Conservation (phyloP, 2,329 filamentous ascomycete genomes). For the Pezicula rhizophila region DNA sequence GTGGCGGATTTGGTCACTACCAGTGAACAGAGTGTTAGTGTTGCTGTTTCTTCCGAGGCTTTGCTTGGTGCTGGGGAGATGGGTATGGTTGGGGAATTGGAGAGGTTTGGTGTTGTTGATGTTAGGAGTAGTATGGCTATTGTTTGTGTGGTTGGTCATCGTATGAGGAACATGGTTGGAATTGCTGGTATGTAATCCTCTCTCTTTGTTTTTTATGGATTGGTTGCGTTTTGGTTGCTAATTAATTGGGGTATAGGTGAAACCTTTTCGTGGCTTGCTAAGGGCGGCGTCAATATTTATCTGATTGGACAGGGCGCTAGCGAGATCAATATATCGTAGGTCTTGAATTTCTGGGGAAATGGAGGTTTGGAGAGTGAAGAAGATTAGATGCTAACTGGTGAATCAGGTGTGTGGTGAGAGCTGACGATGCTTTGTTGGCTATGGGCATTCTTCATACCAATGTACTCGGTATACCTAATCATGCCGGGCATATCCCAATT, state of each 20-base stretch:
- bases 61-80: constrained; percentile 30
- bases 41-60: constrained; percentile 46
- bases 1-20: constrained; percentile 47
- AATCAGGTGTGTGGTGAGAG: constrained; percentile 5
- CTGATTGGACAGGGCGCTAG: constrained; percentile 44
- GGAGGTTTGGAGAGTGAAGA: background rate
- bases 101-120: constrained; percentile 41
- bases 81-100: constrained; percentile 28
- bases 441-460: constrained; percentile 15
- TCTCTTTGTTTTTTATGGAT: too few species aligned
- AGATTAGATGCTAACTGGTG: background rate
- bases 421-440: constrained; percentile 6
- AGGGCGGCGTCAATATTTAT: constrained; percentile 48
- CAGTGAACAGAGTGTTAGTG: constrained; percentile 41
- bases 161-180: constrained; percentile 43
- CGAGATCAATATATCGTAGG: constrained; percentile 19
- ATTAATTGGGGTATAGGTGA: constrained; percentile 35
- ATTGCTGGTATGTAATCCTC: constrained; percentile 6
- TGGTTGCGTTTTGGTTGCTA: background rate
- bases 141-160: constrained; percentile 44
- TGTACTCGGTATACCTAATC: constrained; percentile 9
- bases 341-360: background rate
- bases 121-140: constrained; percentile 46
- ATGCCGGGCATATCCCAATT: background rate
- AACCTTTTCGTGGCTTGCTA: constrained; percentile 44